Evolutionary conservation across 495 filamentous ascomycete genomes (phyloP).

Genomic region (Xylaria scruposa): DNA sequence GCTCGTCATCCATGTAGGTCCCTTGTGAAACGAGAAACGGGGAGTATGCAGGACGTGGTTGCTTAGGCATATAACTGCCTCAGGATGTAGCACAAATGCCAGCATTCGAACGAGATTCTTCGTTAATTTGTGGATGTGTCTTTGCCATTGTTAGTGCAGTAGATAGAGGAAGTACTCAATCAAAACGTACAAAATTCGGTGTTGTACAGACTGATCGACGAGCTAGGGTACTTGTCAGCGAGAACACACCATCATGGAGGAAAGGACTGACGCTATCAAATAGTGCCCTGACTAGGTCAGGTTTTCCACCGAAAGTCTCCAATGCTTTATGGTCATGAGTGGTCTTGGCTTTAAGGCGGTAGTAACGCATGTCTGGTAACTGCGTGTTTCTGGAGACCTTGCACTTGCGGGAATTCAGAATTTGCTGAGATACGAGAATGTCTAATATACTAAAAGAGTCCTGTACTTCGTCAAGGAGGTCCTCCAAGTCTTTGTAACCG

Average conservation of each 20-base stretch:
- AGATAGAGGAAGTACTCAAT: not conserved
- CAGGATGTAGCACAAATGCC: not conserved
- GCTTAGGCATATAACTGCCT: slow-evolving; percentile 4
- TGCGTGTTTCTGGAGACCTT: not conserved
- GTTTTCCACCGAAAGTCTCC: not conserved
- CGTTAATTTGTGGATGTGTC: not conserved
- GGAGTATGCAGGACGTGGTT: not conserved
- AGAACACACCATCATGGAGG: not conserved
- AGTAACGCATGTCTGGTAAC: slow-evolving; percentile 7
- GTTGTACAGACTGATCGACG: slow-evolving; percentile 2
- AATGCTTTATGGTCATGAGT: not conserved
- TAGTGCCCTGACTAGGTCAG: not conserved
- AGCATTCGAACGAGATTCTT: slow-evolving; percentile 3
- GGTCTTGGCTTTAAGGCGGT: not conserved
- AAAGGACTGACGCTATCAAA: not conserved
- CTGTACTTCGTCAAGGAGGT: not conserved
- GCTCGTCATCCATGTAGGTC: slow-evolving; percentile 1
- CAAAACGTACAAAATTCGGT: slow-evolving; percentile 1
- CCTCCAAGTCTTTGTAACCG: not conserved
- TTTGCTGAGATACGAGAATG: slow-evolving; percentile 8
- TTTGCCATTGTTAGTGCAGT: not conserved
- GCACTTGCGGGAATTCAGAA: not conserved
- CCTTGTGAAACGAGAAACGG: not conserved
- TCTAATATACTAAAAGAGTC: not conserved
- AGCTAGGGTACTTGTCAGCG: not conserved